Conservation (phyloP, 805 yeast species). For the Teunomyces aglyptinius region DNA sequence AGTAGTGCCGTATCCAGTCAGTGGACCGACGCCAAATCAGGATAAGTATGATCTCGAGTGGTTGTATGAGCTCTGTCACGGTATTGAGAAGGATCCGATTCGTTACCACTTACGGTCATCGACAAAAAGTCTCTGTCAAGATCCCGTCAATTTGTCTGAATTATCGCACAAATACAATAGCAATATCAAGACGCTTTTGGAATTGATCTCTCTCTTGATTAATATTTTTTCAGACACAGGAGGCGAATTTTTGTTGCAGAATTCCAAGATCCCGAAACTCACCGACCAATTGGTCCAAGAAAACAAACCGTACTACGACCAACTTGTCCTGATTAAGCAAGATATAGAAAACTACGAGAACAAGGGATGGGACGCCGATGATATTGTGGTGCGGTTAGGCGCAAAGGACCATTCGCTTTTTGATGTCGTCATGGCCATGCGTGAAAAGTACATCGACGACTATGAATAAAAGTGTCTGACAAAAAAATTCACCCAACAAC, state of each 20-base stretch:
- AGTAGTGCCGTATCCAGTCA: constrained; percentile 36
- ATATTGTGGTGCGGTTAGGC: constrained; percentile 34
- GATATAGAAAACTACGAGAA: constrained; percentile 30
- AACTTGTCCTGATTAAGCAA: constrained; percentile 18
- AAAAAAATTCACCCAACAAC: neutral
- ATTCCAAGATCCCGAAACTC: constrained; percentile 37
- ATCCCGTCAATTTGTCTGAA: constrained; percentile 36
- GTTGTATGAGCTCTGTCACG: constrained; percentile 41
- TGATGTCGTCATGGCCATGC: constrained; percentile 26
- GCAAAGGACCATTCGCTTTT: constrained; percentile 16
- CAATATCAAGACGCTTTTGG: constrained; percentile 21
- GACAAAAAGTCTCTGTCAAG: constrained; percentile 29
- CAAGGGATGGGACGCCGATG: constrained; percentile 41
- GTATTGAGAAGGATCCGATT: constrained; percentile 48
- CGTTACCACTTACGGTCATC: constrained; percentile 46
- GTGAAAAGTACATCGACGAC: constrained; percentile 21
- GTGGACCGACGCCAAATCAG: neutral
- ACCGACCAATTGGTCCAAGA: constrained; percentile 21
- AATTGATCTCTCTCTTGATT: constrained; percentile 28
- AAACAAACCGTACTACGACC: constrained; percentile 19
- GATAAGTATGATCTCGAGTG: constrained; percentile 25
- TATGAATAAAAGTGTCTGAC: constrained; percentile 14
- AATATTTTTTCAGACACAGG: constrained; percentile 29
- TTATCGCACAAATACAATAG: constrained; percentile 20
- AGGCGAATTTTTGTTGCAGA: constrained; percentile 33